phyloP scores from a whole-genome alignment of 805 yeast genomes.

The Candida saitoana region DNA sequence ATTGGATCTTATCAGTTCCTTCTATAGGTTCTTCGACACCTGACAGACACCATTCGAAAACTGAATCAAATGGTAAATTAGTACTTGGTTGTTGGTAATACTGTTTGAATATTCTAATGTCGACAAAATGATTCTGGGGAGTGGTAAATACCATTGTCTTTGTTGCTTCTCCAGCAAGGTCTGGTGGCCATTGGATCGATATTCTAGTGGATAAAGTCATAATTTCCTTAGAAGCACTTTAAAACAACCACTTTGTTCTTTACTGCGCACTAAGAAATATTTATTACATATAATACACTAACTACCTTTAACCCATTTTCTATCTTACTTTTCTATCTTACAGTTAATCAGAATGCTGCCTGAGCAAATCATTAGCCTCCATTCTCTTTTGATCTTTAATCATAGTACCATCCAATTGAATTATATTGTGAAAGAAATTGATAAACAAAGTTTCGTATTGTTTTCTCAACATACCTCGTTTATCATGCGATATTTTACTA shows the following conservation, averaged over 20 bases:
- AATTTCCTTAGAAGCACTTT: too few species aligned
- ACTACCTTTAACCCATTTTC: not conserved
- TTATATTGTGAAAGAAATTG: constrained; percentile 29
- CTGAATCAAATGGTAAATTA: constrained; percentile 16
- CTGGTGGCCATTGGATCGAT: constrained; percentile 51
- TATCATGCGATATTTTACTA: constrained; percentile 15
- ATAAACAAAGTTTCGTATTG: constrained; percentile 34
- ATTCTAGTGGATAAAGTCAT: constrained; percentile 44
- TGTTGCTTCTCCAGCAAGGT: constrained; percentile 39
- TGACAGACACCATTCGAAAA: constrained; percentile 56
- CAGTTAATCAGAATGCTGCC: not conserved
- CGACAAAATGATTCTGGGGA: constrained; percentile 44
- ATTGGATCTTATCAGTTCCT: constrained; percentile 33
- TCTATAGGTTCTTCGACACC: constrained; percentile 43
- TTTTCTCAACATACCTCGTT: constrained; percentile 20
- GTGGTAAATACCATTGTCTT: constrained; percentile 47
- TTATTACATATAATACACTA: not conserved
- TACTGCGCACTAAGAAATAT: not conserved
- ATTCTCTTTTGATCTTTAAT: constrained; percentile 15
- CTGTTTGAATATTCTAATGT: constrained; percentile 30
- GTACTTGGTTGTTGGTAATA: constrained; percentile 13
- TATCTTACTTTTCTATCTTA: too few species aligned
- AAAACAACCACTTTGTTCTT: too few species aligned
- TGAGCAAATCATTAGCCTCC: constrained; percentile 3
- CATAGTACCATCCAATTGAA: constrained; percentile 34